A percentile compares a stretch with the other conserved stretches of the same genome.
phyloP scores from a whole-genome alignment of 179 eudicot species.

The Beta macrorhiza region DNA sequence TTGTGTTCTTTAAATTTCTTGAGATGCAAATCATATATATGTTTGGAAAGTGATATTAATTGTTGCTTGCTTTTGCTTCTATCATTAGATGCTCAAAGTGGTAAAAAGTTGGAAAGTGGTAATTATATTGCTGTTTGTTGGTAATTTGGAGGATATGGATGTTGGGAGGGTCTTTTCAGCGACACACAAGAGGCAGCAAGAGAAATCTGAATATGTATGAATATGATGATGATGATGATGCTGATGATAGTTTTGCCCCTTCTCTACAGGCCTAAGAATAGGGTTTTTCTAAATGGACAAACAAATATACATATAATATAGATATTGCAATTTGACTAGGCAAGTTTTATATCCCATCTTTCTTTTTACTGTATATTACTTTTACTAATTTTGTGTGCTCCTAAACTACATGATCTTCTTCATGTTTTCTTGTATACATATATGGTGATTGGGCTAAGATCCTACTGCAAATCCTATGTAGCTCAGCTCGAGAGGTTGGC shows the following conservation, averaged over 20 bases:
- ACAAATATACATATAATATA: background rate
- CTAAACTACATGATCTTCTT: too few relatives aligned
- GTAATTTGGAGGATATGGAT: constrained; percentile 12
- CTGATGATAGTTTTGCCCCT: too few relatives aligned
- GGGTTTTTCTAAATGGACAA: background rate
- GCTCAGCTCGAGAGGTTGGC: too few relatives aligned
- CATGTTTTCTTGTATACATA: too few relatives aligned
- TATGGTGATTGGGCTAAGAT: too few relatives aligned
- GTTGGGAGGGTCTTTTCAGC: constrained; percentile 20
- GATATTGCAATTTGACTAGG: background rate
- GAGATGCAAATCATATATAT: too few relatives aligned
- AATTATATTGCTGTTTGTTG: constrained; percentile 11
- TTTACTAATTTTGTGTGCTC: background rate
- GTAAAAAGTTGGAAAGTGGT: background rate
- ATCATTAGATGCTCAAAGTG: background rate
- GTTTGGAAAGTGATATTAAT: too few relatives aligned
- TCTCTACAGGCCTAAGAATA: background rate
- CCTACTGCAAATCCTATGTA: too few relatives aligned
- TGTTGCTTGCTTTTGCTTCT: background rate
- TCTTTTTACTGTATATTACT: background rate
- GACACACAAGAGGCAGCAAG: background rate
- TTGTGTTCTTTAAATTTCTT: too few relatives aligned
- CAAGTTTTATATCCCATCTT: background rate
- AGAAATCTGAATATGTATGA: too few relatives aligned
- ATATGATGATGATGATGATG: too few relatives aligned